phyloP scores from a whole-genome alignment of 495 filamentous ascomycete genomes.

The Penicillium atrosanguineum region DNA sequence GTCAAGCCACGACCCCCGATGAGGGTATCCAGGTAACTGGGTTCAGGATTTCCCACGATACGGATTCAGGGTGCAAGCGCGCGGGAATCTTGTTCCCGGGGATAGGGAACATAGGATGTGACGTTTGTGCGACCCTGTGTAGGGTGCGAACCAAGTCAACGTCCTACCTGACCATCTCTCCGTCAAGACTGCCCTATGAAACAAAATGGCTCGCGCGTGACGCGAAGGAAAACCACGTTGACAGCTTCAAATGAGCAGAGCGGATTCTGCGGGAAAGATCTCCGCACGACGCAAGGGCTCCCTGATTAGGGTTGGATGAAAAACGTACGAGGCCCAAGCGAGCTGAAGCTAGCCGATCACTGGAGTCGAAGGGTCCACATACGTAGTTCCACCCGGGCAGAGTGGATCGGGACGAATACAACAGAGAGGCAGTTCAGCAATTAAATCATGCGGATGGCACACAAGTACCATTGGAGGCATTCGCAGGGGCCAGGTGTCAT shows the following conservation, averaged over 20 bases:
- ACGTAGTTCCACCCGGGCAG: neutral
- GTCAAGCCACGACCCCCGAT: constrained; percentile 5
- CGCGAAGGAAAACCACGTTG: constrained; percentile 20
- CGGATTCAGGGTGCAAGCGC: neutral
- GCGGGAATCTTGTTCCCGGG: neutral
- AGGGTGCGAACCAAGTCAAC: neutral
- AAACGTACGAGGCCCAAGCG: constrained; percentile 8
- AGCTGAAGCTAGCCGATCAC: constrained; percentile 11
- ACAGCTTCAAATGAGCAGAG: neutral
- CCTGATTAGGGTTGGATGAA: neutral
- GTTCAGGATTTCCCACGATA: constrained; percentile 6
- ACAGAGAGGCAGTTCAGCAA: too few species aligned
- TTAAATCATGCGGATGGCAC: too few species aligned
- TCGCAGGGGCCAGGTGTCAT: too few species aligned
- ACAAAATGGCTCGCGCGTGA: neutral
- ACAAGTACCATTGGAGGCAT: neutral
- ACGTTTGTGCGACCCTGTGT: neutral
- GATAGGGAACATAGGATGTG: neutral
- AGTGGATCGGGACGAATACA: constrained; percentile 1
- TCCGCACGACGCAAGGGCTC: constrained; percentile 14
- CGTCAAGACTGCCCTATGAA: neutral
- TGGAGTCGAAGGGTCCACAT: neutral
- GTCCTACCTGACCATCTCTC: neutral
- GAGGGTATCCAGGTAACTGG: constrained; percentile 24
- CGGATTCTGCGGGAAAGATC: neutral